Base-by-base conservation (phyloP, 1,284 basidiomycete genomes). In the Sanghuangporus weigelae region DNA sequence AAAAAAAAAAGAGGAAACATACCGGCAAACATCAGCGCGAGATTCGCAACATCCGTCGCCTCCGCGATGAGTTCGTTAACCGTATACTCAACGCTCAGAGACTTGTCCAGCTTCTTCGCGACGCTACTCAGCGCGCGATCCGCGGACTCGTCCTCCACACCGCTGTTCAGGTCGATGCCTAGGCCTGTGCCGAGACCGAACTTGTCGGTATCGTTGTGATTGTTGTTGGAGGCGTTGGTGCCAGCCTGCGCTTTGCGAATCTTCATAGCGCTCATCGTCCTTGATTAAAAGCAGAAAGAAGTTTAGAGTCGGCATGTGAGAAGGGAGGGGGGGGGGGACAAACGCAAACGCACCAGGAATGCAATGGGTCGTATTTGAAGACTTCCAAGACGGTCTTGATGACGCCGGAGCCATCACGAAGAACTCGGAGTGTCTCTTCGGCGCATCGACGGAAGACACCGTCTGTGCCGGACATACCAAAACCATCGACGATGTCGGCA, bases 361-460 rank as follows among this genome's bases (percentile, higher is more conserved):
- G 93, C 12, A 99, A 81, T 0, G 97, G 96, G 75, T 99, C 96
- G 71, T 98, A 87, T 73, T 93, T 95, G 84, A 98, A 97, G 11
- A 98, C 96, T 72, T 98, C 96, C 42, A 99, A 82, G 0, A 99
- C 90, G 1, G 96, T 98, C 80, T 96, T 85, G 71, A 99, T 90
- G 50, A 96, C 85, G 62, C 90, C 89, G 0, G 93, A 92, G 7
- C 89, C 86, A 56, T 92, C 88, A 7, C 96, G 84, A 51, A 98
- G 77, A 8, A 98, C 95, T 14, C 95, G 86, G 14, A 99, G 77
- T 0, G 95, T 98, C 74, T 98, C 94, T 75, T 98, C 94, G 3
- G 94, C 90, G 73, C 96, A 98, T 36, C 94, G 86, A 66, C 96
- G 87, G 79, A 97, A 99, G 5, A 97, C 95, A 0, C 96, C 96